These are phyloP conservation scores for Gonapodya sp. DNA, from an alignment of 192 early-diverging fungal genomes.

Conservation along the genomic window DNA sequence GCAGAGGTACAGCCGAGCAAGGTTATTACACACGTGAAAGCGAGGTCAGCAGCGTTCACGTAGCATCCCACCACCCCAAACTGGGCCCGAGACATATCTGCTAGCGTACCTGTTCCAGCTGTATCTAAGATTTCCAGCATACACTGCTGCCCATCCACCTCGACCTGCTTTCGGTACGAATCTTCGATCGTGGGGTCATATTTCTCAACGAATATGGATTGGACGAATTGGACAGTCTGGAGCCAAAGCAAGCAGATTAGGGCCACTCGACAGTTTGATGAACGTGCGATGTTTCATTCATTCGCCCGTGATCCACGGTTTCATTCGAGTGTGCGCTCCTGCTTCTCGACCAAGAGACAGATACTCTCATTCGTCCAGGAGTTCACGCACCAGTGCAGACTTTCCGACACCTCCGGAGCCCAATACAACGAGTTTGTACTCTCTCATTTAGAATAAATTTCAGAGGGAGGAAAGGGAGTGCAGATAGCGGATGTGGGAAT, in stretches of 20 bases:
- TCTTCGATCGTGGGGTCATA: constrained; percentile 98
- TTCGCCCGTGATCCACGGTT: too few species aligned
- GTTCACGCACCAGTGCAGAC: constrained; percentile 53
- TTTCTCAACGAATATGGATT: constrained; percentile 78
- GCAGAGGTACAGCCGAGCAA: neutral
- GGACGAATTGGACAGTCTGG: constrained; percentile 78
- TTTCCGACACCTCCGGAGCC: constrained; percentile 92
- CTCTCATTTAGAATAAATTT: too few species aligned
- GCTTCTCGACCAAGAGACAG: neutral
- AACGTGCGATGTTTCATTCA: too few species aligned
- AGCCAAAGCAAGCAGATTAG: too few species aligned
- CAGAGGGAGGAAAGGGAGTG: too few species aligned
- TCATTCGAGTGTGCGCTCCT: too few species aligned
- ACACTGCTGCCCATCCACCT: constrained; percentile 72
- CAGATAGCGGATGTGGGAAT: too few species aligned
- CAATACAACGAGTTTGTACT: constrained; percentile 91
- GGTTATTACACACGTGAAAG: neutral
- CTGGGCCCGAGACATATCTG: neutral
- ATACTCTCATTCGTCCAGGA: neutral
- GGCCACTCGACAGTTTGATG: too few species aligned
- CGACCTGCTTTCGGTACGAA: constrained; percentile 77
- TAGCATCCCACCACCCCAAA: too few species aligned
- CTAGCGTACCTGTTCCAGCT: constrained; percentile 43
- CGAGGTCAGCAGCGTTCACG: too few species aligned
- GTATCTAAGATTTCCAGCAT: constrained; percentile 88